Evolutionary conservation across 2,329 filamentous ascomycete genomes (phyloP).

Genomic region (Epichloe gansuensis): DNA sequence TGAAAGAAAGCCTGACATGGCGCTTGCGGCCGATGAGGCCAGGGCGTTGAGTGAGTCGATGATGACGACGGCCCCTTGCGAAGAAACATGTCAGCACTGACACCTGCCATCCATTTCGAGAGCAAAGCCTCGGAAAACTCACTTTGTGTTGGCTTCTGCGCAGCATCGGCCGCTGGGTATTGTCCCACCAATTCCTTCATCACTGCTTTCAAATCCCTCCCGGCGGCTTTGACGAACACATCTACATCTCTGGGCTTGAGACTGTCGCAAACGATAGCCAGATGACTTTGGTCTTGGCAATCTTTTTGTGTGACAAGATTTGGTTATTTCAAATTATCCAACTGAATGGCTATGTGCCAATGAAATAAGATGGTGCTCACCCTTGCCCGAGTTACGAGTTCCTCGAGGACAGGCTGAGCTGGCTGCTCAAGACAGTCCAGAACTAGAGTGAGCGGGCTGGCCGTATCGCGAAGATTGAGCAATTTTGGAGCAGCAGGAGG

Average conservation of each 20-base stretch:
- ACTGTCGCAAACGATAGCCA: constrained; percentile 70
- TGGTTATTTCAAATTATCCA: not conserved
- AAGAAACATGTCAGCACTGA: not conserved
- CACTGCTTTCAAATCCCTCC: constrained; percentile 45
- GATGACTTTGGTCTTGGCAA: constrained; percentile 56
- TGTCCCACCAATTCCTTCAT: constrained; percentile 47
- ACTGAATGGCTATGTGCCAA: not conserved
- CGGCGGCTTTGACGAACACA: constrained; percentile 51
- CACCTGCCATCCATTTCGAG: too few species aligned
- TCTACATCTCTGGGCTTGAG: constrained; percentile 51
- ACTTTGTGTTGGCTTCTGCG: constrained; percentile 30
- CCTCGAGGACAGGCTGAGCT: constrained; percentile 54
- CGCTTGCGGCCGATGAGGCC: constrained; percentile 37
- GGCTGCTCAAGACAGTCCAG: constrained; percentile 79
- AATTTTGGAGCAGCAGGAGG: constrained; percentile 69
- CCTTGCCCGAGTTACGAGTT: constrained; percentile 66
- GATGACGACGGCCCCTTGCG: constrained; percentile 57
- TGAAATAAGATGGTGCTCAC: constrained; percentile 25
- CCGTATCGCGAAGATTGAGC: constrained; percentile 63
- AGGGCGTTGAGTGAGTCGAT: constrained; percentile 71
- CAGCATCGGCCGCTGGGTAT: constrained; percentile 27
- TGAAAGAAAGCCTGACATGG: constrained; percentile 57
- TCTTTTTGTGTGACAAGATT: constrained; percentile 18
- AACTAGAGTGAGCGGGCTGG: constrained; percentile 77
- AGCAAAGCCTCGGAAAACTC: constrained; percentile 13